Percentiles rank a stretch among this genome's conserved stretches.
These are phyloP conservation scores for Candida sp. DNA, from an alignment of 1,139 yeast species.

Conservation along the genomic window DNA sequence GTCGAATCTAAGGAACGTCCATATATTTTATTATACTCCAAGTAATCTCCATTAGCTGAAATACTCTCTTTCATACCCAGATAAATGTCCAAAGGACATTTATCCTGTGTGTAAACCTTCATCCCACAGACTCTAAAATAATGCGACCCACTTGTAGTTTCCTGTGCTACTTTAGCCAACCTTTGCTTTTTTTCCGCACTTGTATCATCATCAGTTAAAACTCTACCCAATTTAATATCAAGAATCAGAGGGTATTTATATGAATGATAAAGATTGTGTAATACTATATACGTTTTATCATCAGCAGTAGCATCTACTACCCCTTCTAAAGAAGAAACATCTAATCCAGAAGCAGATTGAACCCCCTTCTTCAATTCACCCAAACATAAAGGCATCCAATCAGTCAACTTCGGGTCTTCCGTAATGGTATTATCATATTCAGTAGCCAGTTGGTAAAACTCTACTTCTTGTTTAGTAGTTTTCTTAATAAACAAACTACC, in stretches of 20 bases:
- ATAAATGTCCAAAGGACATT: conserved; percentile 9
- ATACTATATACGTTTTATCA: conserved; percentile 49
- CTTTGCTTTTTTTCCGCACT: conserved; percentile 55
- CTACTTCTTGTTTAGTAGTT: conserved; percentile 59
- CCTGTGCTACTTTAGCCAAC: conserved; percentile 55
- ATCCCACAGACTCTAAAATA: conserved; percentile 85
- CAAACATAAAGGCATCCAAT: conserved; percentile 52
- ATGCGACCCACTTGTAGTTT: conserved; percentile 79
- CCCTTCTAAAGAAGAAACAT: conserved; percentile 1
- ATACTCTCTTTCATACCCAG: conserved; percentile 13
- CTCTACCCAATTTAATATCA: conserved; percentile 79
- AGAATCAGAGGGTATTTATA: conserved; percentile 66
- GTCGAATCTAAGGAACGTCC: conserved; percentile 58
- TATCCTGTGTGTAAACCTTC: conserved; percentile 44
- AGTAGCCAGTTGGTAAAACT: conserved; percentile 54
- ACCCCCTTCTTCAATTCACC: conserved; percentile 36
- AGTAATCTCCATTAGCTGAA: conserved; percentile 29
- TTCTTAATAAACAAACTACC: conserved; percentile 75
- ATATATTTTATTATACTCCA: conserved; percentile 59
- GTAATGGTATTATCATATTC: conserved; percentile 10
- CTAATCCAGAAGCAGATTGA: conserved; percentile 3
- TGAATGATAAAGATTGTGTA: conserved; percentile 66
- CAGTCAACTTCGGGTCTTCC: conserved; percentile 31
- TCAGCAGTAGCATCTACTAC: conserved; percentile 6
- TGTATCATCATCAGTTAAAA: conserved; percentile 58